A percentile compares a stretch with the other conserved stretches of the same genome.
phyloP scores from a whole-genome alignment of 2,329 filamentous ascomycete species.

The Sphaerostilbella broomeana region DNA sequence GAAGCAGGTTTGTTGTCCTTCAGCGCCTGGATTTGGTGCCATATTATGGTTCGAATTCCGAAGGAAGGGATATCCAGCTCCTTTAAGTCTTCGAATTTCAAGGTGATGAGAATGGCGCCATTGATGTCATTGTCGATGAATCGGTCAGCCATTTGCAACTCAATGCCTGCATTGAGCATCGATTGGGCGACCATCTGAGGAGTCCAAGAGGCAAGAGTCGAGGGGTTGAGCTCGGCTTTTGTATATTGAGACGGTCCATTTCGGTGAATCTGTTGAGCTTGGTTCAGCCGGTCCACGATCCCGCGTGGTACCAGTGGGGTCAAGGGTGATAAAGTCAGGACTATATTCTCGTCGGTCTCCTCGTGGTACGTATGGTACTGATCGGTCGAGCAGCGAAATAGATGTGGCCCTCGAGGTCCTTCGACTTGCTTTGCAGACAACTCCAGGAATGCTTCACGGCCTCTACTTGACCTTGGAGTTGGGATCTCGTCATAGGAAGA shows the following conservation, averaged over 20 bases:
- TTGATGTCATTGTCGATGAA: constrained; percentile 92
- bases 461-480: constrained; percentile 64
- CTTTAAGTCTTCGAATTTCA: constrained; percentile 83
- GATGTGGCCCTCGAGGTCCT: constrained; percentile 78
- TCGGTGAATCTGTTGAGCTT: constrained; percentile 25
- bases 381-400: constrained; percentile 68
- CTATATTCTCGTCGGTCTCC: constrained; percentile 41
- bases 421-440: constrained; percentile 60
- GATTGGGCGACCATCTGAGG: constrained; percentile 74
- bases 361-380: constrained; percentile 13
- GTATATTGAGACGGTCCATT: constrained; percentile 52
- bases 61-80: constrained; percentile 78
- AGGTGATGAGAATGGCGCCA: constrained; percentile 76
- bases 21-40: constrained; percentile 70
- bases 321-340: constrained; percentile 66
- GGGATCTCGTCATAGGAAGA: constrained; percentile 80
- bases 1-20: constrained; percentile 48
- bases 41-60: constrained; percentile 70
- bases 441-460: constrained; percentile 55
- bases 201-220: constrained; percentile 59
- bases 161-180: constrained; percentile 80
- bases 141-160: constrained; percentile 68
- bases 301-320: constrained; percentile 54
- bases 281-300: constrained; percentile 22
- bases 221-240: constrained; percentile 50